Base-by-base conservation (phyloP, 2,329 filamentous ascomycete species). In the Alternaria hordeiaustralica region DNA sequence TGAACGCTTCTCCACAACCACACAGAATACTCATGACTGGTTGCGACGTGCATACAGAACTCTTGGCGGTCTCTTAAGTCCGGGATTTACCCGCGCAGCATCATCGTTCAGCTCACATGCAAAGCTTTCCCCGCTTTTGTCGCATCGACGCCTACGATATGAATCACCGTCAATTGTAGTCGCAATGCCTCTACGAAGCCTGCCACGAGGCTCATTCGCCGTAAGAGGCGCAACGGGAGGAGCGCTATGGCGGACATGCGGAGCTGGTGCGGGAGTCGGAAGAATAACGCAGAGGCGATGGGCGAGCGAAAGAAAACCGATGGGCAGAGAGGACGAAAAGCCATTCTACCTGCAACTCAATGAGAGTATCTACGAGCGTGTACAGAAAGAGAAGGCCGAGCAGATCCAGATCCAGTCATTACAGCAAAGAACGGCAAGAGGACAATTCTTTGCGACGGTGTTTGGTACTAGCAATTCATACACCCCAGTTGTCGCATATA, bases 261-360 rank as follows among this genome's bases (percentile, higher is more conserved):
- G 58, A 57, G 62, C 30, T 55, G 53, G 47, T 53, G 53, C 51
- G 43, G 56, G 60, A 56, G 63, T 63, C 50, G 66, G 69, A 55
- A 58, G 65, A 58, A 57, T 65, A 30, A 60, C 69, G 36, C 75
- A 77, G 43, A 65, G 70, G 55, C 73, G 81, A 71, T 82, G 81
- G 74, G 79, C 79, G 53, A 79, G 77, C 50, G 55, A 70, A 10
- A 61, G 69, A 41, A 68, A 71, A 28, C 65, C 69, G 47, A 67
- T 65, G 47, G 49, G 45, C n/a, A 47, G 60, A 41, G 71, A 78
- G 10, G 69, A 74, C 26, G 80, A 81, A 36, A 72, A 80, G 62
- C 84, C 85, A 1, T 90, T 90, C 80, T 86, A 87, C 73, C 83
- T 84, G 33, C 88, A 90, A 74, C 71, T 90, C 47, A 89, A 88